Conservation (phyloP, 2,329 filamentous ascomycete genomes). For the Fusarium heterosporum region DNA sequence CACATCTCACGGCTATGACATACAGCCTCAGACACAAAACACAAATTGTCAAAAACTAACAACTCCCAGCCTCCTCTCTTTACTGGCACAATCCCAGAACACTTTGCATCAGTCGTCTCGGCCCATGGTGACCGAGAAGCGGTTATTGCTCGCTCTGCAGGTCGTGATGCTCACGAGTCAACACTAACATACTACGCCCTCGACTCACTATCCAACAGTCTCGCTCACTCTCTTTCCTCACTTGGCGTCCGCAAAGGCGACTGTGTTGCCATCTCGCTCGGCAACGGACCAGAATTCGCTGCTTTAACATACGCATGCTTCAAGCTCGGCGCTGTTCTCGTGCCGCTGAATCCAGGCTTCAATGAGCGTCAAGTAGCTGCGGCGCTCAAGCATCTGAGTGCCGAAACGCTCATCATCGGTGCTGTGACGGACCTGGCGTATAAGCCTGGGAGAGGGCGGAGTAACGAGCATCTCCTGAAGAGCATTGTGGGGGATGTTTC, state of each 20-base stretch:
- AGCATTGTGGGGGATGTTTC: conserved; percentile 59
- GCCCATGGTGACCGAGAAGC: conserved; percentile 72
- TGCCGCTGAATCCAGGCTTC: conserved; percentile 94
- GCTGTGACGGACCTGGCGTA: conserved; percentile 86
- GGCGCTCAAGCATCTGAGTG: conserved; percentile 80
- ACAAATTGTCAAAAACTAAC: conserved; percentile 3
- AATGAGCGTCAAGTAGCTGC: conserved; percentile 81
- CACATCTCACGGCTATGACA: too few species aligned
- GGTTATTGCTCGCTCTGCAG: conserved; percentile 63
- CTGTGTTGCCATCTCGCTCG: conserved; percentile 85
- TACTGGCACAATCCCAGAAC: conserved; percentile 75
- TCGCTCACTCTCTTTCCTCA: conserved; percentile 76
- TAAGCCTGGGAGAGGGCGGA: conserved; percentile 65
- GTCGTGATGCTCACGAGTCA: conserved; percentile 65
- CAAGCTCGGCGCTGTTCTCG: conserved; percentile 92
- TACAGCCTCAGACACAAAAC: background rate
- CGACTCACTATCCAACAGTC: conserved; percentile 78
- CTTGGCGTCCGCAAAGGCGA: conserved; percentile 84
- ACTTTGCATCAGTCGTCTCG: conserved; percentile 75
- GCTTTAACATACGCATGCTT: conserved; percentile 89
- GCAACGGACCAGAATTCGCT: conserved; percentile 87
- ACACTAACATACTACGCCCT: conserved; percentile 80
- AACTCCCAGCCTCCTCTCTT: conserved; percentile 73
- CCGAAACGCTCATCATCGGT: conserved; percentile 82
- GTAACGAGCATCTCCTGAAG: conserved; percentile 62